These are phyloP conservation scores for Nemania sp. DNA, from an alignment of 2,329 filamentous ascomycete genomes.

Conservation along the genomic window DNA sequence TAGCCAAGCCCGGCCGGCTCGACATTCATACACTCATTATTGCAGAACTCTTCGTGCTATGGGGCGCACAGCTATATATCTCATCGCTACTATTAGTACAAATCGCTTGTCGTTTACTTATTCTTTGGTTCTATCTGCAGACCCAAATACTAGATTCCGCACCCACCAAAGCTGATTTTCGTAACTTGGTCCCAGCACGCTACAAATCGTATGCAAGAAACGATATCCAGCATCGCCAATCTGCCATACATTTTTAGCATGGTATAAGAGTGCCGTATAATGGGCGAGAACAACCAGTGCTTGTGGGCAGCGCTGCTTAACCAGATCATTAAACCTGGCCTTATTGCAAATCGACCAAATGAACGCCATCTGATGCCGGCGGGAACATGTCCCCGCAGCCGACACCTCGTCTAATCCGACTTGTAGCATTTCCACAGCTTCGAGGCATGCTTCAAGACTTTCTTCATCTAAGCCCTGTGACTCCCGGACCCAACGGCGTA, in stretches of 20 bases:
- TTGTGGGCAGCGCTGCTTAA: slow-evolving; percentile 42
- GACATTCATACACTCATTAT: too few relatives aligned
- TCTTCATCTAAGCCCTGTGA: slow-evolving; percentile 35
- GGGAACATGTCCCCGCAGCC: slow-evolving; percentile 1
- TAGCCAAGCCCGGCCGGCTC: too few relatives aligned
- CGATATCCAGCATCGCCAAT: slow-evolving; percentile 38
- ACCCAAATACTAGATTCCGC: slow-evolving; percentile 19
- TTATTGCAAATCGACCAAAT: slow-evolving; percentile 46
- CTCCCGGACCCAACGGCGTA: slow-evolving; percentile 42
- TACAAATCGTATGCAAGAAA: slow-evolving; percentile 27
- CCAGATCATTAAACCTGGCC: slow-evolving; percentile 44
- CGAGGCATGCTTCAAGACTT: slow-evolving; percentile 45
- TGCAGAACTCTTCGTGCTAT: too few relatives aligned
- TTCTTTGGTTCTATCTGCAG: background rate
- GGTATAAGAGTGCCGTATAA: slow-evolving; percentile 48
- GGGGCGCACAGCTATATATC: too few relatives aligned
- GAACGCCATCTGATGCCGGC: slow-evolving; percentile 46
- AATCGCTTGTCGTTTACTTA: background rate
- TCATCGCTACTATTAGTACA: background rate
- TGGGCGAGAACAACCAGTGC: slow-evolving; percentile 48
- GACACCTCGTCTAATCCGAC: slow-evolving; percentile 44
- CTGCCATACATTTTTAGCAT: slow-evolving; percentile 47
- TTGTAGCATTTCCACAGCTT: slow-evolving; percentile 46
- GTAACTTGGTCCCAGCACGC: slow-evolving; percentile 21
- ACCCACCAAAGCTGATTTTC: slow-evolving; percentile 27